A percentile compares a stretch with the other conserved stretches of the same genome.
Conservation (phyloP, 2,329 filamentous ascomycete species). For the Paracoccidioides brasiliensis region DNA sequence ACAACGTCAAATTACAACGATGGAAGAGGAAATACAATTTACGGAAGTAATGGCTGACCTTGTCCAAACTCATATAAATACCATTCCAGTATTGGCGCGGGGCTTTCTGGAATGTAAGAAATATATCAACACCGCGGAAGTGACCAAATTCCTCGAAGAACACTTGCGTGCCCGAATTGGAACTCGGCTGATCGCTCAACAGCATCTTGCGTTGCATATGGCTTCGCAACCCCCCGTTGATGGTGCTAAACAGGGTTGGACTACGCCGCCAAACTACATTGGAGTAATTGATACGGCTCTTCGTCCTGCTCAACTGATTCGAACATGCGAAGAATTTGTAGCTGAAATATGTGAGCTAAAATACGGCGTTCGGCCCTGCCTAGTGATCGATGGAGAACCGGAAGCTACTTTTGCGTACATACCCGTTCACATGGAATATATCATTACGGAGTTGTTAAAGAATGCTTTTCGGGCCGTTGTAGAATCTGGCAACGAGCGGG, state of each 20-base stretch:
- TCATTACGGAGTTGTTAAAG: constrained; percentile 89
- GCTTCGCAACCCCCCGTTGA: constrained; percentile 59
- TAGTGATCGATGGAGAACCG: constrained; percentile 72
- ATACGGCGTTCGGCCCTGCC: constrained; percentile 72
- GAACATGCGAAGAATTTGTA: constrained; percentile 77
- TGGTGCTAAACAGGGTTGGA: constrained; percentile 17
- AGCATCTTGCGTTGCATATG: constrained; percentile 83
- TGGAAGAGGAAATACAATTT: constrained; percentile 82
- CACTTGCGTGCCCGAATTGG: constrained; percentile 89
- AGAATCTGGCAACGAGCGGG: constrained; percentile 63
- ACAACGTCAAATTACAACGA: constrained; percentile 54
- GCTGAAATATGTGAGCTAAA: constrained; percentile 94
- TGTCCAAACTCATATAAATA: constrained; percentile 89
- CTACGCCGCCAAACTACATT: constrained; percentile 52
- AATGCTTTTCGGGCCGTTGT: constrained; percentile 92
- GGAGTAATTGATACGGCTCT: constrained; percentile 90
- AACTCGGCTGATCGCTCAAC: constrained; percentile 85
- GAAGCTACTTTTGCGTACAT: constrained; percentile 86
- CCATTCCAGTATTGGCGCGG: constrained; percentile 79
- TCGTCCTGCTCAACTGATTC: constrained; percentile 66
- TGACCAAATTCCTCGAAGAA: constrained; percentile 86
- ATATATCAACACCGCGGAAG: constrained; percentile 70
- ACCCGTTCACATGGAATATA: constrained; percentile 93
- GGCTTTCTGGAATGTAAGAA: constrained; percentile 88
- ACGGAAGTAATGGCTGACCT: constrained; percentile 87